These are phyloP conservation scores for Solanum appendiculatum DNA, from an alignment of 257 asterid genomes.

Conservation along the genomic window DNA sequence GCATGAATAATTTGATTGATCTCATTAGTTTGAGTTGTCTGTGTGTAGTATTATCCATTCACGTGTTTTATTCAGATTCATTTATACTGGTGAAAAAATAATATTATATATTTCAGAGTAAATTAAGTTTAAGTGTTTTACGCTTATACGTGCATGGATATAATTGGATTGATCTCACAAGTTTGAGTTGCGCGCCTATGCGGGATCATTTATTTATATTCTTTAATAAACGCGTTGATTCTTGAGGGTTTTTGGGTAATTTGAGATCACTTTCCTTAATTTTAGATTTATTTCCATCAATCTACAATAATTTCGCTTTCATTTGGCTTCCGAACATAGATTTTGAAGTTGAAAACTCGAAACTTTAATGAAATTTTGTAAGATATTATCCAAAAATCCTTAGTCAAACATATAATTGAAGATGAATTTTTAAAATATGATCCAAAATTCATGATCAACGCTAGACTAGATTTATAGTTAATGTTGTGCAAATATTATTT, in stretches of 20 bases:
- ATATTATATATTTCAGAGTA: neutral
- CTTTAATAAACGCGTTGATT: neutral
- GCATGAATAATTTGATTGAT: neutral
- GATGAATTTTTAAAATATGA: neutral
- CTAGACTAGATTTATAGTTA: neutral
- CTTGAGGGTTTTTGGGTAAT: neutral
- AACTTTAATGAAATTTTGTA: too few species aligned
- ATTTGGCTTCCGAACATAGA: neutral
- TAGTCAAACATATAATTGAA: neutral
- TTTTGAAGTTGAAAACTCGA: neutral
- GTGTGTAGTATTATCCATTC: neutral
- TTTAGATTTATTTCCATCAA: neutral
- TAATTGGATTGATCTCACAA: neutral
- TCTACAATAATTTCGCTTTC: neutral
- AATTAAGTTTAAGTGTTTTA: neutral
- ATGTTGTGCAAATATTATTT: neutral
- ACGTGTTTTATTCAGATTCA: neutral
- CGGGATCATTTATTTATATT: neutral
- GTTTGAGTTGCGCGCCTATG: too few species aligned
- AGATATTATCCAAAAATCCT: neutral
- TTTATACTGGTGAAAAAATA: neutral
- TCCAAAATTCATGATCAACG: neutral
- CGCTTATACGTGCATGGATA: neutral
- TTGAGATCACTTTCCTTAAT: neutral
- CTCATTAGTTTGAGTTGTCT: neutral